Base-by-base conservation (phyloP, 345 rosid species). In the Bruguiera parviflora region DNA sequence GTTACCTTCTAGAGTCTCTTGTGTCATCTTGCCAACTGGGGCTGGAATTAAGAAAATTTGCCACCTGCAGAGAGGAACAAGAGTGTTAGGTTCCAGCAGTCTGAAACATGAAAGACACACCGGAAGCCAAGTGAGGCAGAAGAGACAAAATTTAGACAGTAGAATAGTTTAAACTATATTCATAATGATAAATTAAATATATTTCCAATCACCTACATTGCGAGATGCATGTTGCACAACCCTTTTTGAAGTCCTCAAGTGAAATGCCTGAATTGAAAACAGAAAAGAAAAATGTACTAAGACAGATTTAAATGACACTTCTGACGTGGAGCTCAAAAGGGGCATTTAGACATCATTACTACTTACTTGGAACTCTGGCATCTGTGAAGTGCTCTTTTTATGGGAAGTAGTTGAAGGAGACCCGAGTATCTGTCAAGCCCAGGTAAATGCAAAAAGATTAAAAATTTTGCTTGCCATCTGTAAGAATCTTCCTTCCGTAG, bases 241-340 rank as follows among this genome's bases (percentile, higher is more conserved):
- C 72, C 85, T 77, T 66, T 75, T 78, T 3, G 69, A 71, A 64
- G 88, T 82, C 61, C 84, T 82, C 56, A 82, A 60, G 58, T 80
- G 81, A 76, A 82, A 82, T 60, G 61, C 76, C 88, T 84, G 58
- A 20, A 56, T 56, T 27, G 28, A 27, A 63, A 68, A 55, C 67
- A 77, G 66, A 28, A 18, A 53, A 70, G 58, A 56, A 60, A 20
- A 51, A 52, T 9, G 69, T 32, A 53, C 27, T 29, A 53, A 56
- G 58, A 31, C 61, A 55, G 28, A 25, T 10, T 22, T 2, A 1
- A 22, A 22, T 22, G 18, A 66, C 22, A 53, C 15, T 53, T 0
- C 13, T 29, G n/a, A 43, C 10, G 22, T 47, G 16, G 22, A 49
- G 47, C 29, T 8, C 13, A 10, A 1, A 35, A 60, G 58, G 46